phyloP scores from a whole-genome alignment of 2,329 filamentous ascomycete species.

The Blastomyces parvus region DNA sequence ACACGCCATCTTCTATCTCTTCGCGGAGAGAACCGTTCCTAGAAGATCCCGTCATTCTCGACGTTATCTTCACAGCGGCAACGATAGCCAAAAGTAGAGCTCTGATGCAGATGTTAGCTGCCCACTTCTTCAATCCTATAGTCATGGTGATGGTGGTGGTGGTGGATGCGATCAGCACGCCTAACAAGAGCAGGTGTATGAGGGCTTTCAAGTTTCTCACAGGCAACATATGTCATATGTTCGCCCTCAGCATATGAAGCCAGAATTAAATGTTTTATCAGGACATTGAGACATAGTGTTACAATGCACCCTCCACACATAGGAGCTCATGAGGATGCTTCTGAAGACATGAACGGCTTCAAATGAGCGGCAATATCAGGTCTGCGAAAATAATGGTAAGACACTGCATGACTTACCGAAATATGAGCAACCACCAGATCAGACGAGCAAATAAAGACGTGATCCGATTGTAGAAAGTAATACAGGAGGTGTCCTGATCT shows the following conservation, averaged over 20 bases:
- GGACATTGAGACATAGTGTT: not conserved
- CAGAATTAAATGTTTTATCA: not conserved
- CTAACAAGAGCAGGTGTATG: not conserved
- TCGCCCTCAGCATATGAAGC: not conserved
- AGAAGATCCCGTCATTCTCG: conserved; percentile 18
- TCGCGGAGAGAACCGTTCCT: conserved; percentile 20
- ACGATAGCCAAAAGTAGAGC: not conserved
- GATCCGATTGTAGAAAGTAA: not conserved
- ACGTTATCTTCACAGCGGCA: not conserved
- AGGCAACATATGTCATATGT: not conserved
- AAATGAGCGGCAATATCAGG: not conserved
- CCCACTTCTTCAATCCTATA: not conserved
- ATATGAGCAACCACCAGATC: not conserved
- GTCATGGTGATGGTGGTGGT: not conserved
- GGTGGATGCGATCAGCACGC: not conserved
- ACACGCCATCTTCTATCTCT: conserved; percentile 29
- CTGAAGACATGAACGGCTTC: not conserved
- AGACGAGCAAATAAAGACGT: not conserved
- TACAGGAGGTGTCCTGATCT: not conserved
- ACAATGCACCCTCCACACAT: not conserved
- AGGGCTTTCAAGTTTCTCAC: not conserved
- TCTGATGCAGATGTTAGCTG: not conserved
- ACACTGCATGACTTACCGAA: conserved; percentile 1
- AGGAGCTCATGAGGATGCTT: not conserved
- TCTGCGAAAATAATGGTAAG: not conserved